Conservation (phyloP, 495 filamentous ascomycete species). For the Paragyromitra xinjiangensis region DNA sequence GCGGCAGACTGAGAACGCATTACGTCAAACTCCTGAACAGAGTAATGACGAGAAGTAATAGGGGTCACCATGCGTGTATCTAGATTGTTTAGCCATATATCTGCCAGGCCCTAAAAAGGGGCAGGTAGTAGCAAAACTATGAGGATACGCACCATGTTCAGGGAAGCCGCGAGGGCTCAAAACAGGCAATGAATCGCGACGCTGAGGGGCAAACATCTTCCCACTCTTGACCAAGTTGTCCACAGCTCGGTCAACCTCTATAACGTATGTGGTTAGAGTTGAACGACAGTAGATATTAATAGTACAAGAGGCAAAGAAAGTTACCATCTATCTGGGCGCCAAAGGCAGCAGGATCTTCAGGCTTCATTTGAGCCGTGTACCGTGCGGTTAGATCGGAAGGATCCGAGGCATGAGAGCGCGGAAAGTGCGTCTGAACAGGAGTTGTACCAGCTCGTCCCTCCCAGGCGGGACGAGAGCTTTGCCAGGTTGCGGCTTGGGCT, state of each 20-base stretch:
- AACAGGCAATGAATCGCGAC: conserved; percentile 86
- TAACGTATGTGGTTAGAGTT: conserved; percentile 43
- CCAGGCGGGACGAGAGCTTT: conserved; percentile 82
- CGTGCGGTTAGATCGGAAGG: conserved; percentile 62
- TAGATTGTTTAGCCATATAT: conserved; percentile 15
- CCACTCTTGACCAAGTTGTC: conserved; percentile 97
- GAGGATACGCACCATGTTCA: conserved; percentile 61
- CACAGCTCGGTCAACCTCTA: conserved; percentile 94
- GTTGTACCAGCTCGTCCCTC: conserved; percentile 66
- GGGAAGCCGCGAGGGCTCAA: conserved; percentile 72
- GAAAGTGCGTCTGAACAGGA: conserved; percentile 54
- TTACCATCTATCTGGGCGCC: conserved; percentile 91
- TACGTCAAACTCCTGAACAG: conserved; percentile 79
- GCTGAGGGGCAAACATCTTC: conserved; percentile 82
- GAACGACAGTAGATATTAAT: conserved; percentile 1
- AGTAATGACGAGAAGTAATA: conserved; percentile 73
- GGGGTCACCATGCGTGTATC: conserved; percentile 55
- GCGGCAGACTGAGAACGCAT: conserved; percentile 74
- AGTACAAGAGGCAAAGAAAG: conserved; percentile 48
- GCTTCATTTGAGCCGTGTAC: conserved; percentile 79
- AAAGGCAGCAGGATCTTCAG: conserved; percentile 83
- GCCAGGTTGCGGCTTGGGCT: conserved; percentile 60
- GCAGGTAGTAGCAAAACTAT: conserved; percentile 3
- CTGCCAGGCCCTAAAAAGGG: conserved; percentile 2
- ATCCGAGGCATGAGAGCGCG: conserved; percentile 39